Evolutionary conservation across 2,329 filamentous ascomycete genomes (phyloP), one percentile per base, ranked within the genome.

Genomic region (Xylariaceae sp.): DNA sequence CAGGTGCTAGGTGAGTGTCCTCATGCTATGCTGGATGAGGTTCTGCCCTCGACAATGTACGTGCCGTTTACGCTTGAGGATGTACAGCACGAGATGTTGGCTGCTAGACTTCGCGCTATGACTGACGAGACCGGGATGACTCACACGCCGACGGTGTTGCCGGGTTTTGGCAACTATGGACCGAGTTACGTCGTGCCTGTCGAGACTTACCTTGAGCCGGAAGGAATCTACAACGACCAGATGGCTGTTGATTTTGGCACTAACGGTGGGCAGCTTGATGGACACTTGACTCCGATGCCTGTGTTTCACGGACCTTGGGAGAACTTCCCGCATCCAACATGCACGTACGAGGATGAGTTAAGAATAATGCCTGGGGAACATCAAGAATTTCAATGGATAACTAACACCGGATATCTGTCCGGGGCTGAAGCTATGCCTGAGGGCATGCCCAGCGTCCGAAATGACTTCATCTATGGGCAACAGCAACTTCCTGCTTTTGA

Each of bases 1-100:
- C 30, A 61, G 5, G 51, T 62, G 3, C 52, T 68, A 0, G 48
- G 57, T 1, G 53, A 51, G 0, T 54, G 62, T 4, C 42, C 59
- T 1, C 56, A n/a, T 11, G 57, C 51, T 1, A 52, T 60, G 1
- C 55, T 66, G 2, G 35, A 55, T 2, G 49, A 17, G 2, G 23
- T 57, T 0, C 48, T 65, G 10, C 63, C 66, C 1, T 10, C 9
- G 2, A 62, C 39, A 23, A 37, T 62, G 0, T 35, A 58, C 0
- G 34, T 37, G 1, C 11, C n/a, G 1, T 53, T 59, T 37, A 59
- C 57, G 1, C 13, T 53, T 1, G 39, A 37, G n/a, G 11, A 60
- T 9, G 30, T 62, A 30, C 23, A 30, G 23, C 23, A 30, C 23
- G 23, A 30, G 23, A 30, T 30, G 23, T 30, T 30, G 23, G 23